Evolutionary conservation across 495 filamentous ascomycete species (phyloP), one percentile per base, ranked within the genome.

Genomic region (Filosporella fistucella): DNA sequence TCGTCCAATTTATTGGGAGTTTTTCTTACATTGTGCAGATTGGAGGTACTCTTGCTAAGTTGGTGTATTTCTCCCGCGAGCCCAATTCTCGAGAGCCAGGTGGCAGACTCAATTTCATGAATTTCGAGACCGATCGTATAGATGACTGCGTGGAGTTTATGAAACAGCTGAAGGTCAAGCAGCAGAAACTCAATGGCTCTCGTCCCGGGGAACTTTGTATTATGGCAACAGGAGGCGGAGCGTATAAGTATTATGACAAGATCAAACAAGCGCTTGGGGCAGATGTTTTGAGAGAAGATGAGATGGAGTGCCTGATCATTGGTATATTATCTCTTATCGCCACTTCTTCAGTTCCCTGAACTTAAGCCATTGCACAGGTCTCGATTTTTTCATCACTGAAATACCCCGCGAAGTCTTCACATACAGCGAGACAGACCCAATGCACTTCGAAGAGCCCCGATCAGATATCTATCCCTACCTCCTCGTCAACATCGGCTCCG

Each of bases 301-400:
- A 98, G 66, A 98, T 98, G 94, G 89, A 96, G 66, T 98, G 93
- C 65, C 69, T 98, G 41, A 98, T 98, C 55, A 93, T 90, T 44
- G 91, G 89, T 88, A 65, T 36, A 26, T 37, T 11, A 8, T 22
- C 0, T 7, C 11, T 25, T 29, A 28, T 17, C 16, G n/a, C 12
- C 21, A 13, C 23, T 13, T 17, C 4, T 14, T 17, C 14, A 13
- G n/a, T 26, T 28, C 10, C 9, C 2, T 14, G 32, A 25, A 24
- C 22, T 21, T 20, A 43, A 26, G 20, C 14, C 39, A 14, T 5
- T 8, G 32, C 24, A n/a, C 22, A 89, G 88, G 91, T 18, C 82
- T 98, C 25, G 94, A 98, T 65, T 98, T 97, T 70, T 97, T 98
- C 72, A 96, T 97, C 55, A 95, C 84, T 47, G 90, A 97, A 59